Base-by-base conservation (phyloP, 345 rosid species). In the Toxicodendron radicans region DNA sequence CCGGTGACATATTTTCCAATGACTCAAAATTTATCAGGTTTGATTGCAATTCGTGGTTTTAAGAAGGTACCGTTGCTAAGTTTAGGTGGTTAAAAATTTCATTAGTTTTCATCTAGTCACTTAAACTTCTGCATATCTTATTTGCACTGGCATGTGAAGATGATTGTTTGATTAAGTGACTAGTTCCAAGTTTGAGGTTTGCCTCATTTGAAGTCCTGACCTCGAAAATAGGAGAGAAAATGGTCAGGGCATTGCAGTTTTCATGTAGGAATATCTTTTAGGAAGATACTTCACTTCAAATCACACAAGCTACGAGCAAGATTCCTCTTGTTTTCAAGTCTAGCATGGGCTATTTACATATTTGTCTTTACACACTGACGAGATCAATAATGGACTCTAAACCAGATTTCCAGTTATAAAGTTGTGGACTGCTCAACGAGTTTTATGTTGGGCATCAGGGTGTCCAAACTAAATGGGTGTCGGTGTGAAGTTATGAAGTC, bases 61-160 rank as follows among this genome's bases (percentile, higher is more conserved):
- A 12, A 17, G 27, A 1, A 68, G 46, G 61, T 2, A 24, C 14
- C 1, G 20, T 68, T 20, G 46, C 45, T 20, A 12, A 35, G 20
- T 48, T 14, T 23, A 21, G 38, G n/a, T 20, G 27, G 20, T 24
- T 33, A 33, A 20, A 33, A 53, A 10, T 11, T 1, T 12, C 33
- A n/a, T 0, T 33, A 33, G 60, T 14, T 48, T 48, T 48, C 17
- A 3, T 48, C 43, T 38, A 7, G 43, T 38, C n/a, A n/a, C n/a
- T n/a, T n/a, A n/a, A n/a, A n/a, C n/a, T n/a, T n/a, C 52, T 48
- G 18, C 72, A 69, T 54, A n/a, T 69, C 59, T 69, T 27, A 32
- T 20, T 69, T 54, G 51, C 10, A 3, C 33, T 54, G n/a, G 14
- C 48, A 20, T 0, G 11, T 7, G 13, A 9, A 0, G 72, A 16